Percentiles rank a stretch among this genome's conserved stretches.
phyloP scores from a whole-genome alignment of 2,329 filamentous ascomycete genomes.

The Diaporthe citrichinensis region DNA sequence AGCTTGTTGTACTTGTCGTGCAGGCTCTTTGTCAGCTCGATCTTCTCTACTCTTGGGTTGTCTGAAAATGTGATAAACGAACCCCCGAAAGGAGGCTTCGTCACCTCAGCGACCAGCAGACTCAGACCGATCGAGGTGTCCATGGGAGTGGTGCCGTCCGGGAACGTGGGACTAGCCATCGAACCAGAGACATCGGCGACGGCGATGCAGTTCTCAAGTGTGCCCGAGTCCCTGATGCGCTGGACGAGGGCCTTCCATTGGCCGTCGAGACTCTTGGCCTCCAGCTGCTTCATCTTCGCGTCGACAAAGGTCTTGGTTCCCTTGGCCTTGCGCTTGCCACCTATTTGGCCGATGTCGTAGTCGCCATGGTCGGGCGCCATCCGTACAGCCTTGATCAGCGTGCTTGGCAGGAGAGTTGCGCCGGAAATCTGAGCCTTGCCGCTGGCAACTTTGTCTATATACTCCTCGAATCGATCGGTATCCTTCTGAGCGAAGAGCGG shows the following conservation, averaged over 20 bases:
- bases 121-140: slow-evolving; percentile 70
- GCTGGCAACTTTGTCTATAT: slow-evolving; percentile 62
- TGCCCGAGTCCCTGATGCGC: slow-evolving; percentile 69
- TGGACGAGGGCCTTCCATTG: slow-evolving; percentile 73
- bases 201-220: slow-evolving; percentile 66
- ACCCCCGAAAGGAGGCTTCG: slow-evolving; percentile 66
- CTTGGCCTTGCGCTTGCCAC: slow-evolving; percentile 24
- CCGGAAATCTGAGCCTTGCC: slow-evolving; percentile 68
- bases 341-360: too few relatives aligned
- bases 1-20: slow-evolving; percentile 58
- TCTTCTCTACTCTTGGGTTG: slow-evolving; percentile 55
- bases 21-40: slow-evolving; percentile 57
- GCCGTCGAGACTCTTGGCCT: slow-evolving; percentile 57
- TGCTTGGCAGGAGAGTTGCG: slow-evolving; percentile 67
- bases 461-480: slow-evolving; percentile 61
- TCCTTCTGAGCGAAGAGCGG: slow-evolving; percentile 66
- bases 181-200: slow-evolving; percentile 71
- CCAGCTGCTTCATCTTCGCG: slow-evolving; percentile 50
- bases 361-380: not conserved
- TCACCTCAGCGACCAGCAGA: slow-evolving; percentile 67
- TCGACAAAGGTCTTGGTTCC: slow-evolving; percentile 46
- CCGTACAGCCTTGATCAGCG: slow-evolving; percentile 54
- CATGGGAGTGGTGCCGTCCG: slow-evolving; percentile 64
- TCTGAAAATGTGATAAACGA: slow-evolving; percentile 68
- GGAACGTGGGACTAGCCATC: slow-evolving; percentile 58